Conservation (phyloP, 345 rosid genomes). For the Ricinus communis region DNA sequence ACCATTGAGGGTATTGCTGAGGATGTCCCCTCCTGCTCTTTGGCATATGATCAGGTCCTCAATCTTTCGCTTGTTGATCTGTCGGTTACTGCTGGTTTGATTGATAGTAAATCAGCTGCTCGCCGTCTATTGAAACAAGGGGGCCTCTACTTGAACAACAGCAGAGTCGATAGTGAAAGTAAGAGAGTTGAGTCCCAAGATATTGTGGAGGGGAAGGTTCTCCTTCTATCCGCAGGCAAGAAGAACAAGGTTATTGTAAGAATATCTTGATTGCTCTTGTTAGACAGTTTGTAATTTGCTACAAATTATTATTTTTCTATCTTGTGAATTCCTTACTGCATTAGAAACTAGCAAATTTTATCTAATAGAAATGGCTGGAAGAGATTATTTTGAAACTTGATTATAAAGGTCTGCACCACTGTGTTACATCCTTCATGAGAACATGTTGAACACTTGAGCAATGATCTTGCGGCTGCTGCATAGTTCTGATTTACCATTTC, state of each 20-base stretch:
- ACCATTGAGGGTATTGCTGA: slow-evolving; percentile 79
- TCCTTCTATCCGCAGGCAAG: slow-evolving; percentile 90
- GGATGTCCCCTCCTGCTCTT: slow-evolving; percentile 83
- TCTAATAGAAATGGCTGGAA: background rate
- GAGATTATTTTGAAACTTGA: background rate
- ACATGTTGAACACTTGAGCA: background rate
- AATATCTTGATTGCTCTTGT: slow-evolving; percentile 46
- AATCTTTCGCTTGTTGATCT: slow-evolving; percentile 63
- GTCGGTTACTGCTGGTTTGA: slow-evolving; percentile 72
- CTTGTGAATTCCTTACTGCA: slow-evolving; percentile 2
- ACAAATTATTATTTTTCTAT: background rate
- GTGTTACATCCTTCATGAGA: background rate
- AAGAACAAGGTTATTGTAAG: slow-evolving; percentile 88
- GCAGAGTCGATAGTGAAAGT: slow-evolving; percentile 69
- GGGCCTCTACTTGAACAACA: slow-evolving; percentile 88
- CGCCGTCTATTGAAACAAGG: slow-evolving; percentile 90
- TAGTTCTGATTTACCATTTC: background rate
- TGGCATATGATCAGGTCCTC: slow-evolving; percentile 55
- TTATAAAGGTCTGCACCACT: background rate
- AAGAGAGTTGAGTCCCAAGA: slow-evolving; percentile 69
- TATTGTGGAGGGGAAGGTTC: slow-evolving; percentile 84
- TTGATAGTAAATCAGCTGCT: slow-evolving; percentile 83
- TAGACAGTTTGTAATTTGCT: background rate
- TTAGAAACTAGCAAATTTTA: background rate
- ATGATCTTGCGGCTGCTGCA: background rate